Base-by-base conservation (phyloP, 345 rosid genomes). In the Bruguiera parviflora region DNA sequence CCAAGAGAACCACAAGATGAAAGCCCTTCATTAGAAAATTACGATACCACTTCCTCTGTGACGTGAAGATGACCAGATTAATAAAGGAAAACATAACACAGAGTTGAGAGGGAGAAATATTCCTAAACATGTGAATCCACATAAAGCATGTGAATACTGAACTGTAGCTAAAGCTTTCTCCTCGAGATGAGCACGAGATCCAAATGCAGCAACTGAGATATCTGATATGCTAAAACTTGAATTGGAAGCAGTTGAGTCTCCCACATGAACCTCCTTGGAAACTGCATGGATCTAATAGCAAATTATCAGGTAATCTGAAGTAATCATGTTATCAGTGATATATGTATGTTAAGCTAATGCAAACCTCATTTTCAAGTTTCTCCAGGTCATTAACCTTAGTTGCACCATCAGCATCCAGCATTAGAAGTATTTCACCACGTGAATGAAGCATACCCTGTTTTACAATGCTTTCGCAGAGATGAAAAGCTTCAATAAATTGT, bases 381-480 rank as follows among this genome's bases (percentile, higher is more conserved):
- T 95, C 96, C 25, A 95, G 80, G 81, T 92, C 98, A 35, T 81
- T 80, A 67, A 92, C 85, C 88, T 92, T 86, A 67, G 99, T 95
- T n/a, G 99, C 99, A 18, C 99, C 99, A 83, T 95, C 99, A 64
- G 99, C 99, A 85, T 95, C 99, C 77, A 95, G 82, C 99, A 95
- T 95, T 63, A 95, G 80, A 78, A 95, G 96, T 66, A 95, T 72
- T 78, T 92, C 94, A 71, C 99, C 99, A 75, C 97, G 98, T 24
- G 96, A 85, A 89, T 95, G 97, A 81, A 95, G 89, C 98, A 95
- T 95, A 75, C 99, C 99, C 99, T 95, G 91, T 86, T 89, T 80
- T 78, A 79, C 85, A 87, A 81, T 82, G 97, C 93, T 88, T 92
- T 84, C 97, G 68, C 77, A 83, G 31, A 79, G 65, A 84, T 81